These are phyloP conservation scores for Yarrowia osloensis DNA, from an alignment of 805 yeast genomes.

Conservation along the genomic window DNA sequence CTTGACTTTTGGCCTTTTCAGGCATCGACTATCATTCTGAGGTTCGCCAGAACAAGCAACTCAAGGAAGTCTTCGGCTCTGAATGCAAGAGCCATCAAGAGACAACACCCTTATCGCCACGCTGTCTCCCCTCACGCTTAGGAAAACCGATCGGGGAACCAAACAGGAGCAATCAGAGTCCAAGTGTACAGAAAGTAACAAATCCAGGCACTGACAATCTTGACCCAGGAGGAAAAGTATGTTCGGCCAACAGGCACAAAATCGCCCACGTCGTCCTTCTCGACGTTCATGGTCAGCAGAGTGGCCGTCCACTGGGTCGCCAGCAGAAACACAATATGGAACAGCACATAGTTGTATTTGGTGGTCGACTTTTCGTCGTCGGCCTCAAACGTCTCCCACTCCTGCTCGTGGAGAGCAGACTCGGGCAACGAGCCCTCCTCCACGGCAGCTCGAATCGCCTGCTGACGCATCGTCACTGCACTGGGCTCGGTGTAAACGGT, in stretches of 20 bases:
- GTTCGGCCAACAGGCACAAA: conserved; percentile 97
- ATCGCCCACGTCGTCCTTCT: conserved; percentile 78
- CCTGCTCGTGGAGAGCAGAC: conserved; percentile 76
- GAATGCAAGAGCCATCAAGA: too few relatives aligned
- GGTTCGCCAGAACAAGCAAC: too few relatives aligned
- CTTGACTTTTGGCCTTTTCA: too few relatives aligned
- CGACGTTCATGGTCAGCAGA: conserved; percentile 85
- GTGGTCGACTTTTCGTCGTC: conserved; percentile 66
- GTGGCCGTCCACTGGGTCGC: conserved; percentile 98
- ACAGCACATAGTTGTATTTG: conserved; percentile 80
- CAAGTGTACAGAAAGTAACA: conserved; percentile 85
- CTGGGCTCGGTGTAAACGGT: conserved; percentile 48
- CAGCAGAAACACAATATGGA: conserved; percentile 87
- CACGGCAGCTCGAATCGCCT: conserved; percentile 92
- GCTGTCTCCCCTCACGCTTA: background rate
- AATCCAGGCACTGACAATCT: conserved; percentile 87
- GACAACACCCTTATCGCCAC: too few relatives aligned
- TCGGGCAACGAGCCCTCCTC: conserved; percentile 93
- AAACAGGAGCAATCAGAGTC: conserved; percentile 88
- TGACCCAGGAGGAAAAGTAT: conserved; percentile 92
- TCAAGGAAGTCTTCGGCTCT: too few relatives aligned
- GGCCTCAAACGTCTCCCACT: conserved; percentile 55
- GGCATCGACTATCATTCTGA: too few relatives aligned
- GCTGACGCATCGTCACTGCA: conserved; percentile 62
- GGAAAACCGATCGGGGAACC: conserved; percentile 83